phyloP scores from a whole-genome alignment of 768 basidiomycete genomes.

The Dendrothele bispora region DNA sequence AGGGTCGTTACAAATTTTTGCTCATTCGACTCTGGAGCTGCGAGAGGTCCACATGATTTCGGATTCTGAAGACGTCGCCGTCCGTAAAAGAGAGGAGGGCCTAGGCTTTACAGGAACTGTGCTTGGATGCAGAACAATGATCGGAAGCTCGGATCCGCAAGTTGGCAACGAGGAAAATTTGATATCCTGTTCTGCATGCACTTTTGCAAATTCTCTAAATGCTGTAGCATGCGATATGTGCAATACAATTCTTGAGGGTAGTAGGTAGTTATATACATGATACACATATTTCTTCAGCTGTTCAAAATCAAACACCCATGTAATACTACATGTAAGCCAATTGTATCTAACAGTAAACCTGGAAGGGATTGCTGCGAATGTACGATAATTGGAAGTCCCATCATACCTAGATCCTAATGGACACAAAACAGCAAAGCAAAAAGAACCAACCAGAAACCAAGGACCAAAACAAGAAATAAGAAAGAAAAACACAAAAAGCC shows the following conservation, averaged over 20 bases:
- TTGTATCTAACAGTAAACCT: constrained; percentile 27
- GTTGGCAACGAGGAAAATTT: too few relatives aligned
- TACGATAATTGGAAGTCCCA: constrained; percentile 22
- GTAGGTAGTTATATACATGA: too few relatives aligned
- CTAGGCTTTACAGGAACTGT: constrained; percentile 76
- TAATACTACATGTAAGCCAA: not conserved
- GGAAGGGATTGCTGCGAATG: constrained; percentile 13
- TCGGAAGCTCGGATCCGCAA: too few relatives aligned
- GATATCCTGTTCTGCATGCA: constrained; percentile 57
- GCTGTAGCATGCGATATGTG: constrained; percentile 47
- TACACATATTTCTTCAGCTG: too few relatives aligned
- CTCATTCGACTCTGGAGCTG: constrained; percentile 67
- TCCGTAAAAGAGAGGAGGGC: constrained; percentile 55
- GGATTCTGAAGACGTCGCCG: constrained; percentile 46
- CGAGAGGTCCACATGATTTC: constrained; percentile 59
- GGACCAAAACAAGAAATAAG: too few relatives aligned
- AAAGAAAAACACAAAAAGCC: too few relatives aligned
- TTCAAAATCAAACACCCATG: too few relatives aligned
- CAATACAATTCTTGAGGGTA: constrained; percentile 39
- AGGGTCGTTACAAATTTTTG: constrained; percentile 48
- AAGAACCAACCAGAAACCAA: constrained; percentile 22
- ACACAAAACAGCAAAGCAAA: constrained; percentile 19
- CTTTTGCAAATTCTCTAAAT: constrained; percentile 51
- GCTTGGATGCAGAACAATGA: constrained; percentile 51
- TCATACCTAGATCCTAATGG: constrained; percentile 16